phyloP scores from a whole-genome alignment of 1,284 basidiomycete genomes.

The Coniferiporia weirii region DNA sequence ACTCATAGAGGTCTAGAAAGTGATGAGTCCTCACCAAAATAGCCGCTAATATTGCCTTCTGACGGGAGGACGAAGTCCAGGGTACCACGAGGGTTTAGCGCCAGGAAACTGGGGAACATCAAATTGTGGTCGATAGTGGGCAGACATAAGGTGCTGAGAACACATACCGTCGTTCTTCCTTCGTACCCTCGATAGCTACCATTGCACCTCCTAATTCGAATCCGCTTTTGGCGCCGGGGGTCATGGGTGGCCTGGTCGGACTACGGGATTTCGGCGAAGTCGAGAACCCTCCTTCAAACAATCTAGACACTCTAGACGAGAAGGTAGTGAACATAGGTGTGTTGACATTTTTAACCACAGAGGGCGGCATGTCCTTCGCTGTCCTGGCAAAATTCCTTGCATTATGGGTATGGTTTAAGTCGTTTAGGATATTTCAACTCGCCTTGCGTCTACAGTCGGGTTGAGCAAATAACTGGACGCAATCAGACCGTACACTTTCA shows the following conservation, averaged over 20 bases:
- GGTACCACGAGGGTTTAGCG: slow-evolving; percentile 28
- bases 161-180: slow-evolving; percentile 26
- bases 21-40: slow-evolving; percentile 21
- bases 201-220: slow-evolving; percentile 22
- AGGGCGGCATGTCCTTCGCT: slow-evolving; percentile 32
- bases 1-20: not conserved
- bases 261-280: slow-evolving; percentile 14
- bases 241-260: slow-evolving; percentile 18
- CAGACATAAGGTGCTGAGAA: not conserved
- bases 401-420: slow-evolving; percentile 24
- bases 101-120: slow-evolving; percentile 22
- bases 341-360: slow-evolving; percentile 37
- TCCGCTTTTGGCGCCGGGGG: slow-evolving; percentile 16
- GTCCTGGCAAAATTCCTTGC: slow-evolving; percentile 31
- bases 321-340: slow-evolving; percentile 32
- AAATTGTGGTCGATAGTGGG: not conserved
- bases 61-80: slow-evolving; percentile 27
- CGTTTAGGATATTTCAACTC: slow-evolving; percentile 15
- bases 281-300: slow-evolving; percentile 23
- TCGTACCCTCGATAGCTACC: slow-evolving; percentile 21
- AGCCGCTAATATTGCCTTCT: slow-evolving; percentile 27
- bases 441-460: slow-evolving; percentile 31
- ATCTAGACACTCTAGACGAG: slow-evolving; percentile 21
- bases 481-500: not conserved
- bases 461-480: slow-evolving; percentile 28